Evolutionary conservation across 2,329 filamentous ascomycete genomes (phyloP), one percentile per base, ranked within the genome.

Genomic region (Sporothrix schenckii): DNA sequence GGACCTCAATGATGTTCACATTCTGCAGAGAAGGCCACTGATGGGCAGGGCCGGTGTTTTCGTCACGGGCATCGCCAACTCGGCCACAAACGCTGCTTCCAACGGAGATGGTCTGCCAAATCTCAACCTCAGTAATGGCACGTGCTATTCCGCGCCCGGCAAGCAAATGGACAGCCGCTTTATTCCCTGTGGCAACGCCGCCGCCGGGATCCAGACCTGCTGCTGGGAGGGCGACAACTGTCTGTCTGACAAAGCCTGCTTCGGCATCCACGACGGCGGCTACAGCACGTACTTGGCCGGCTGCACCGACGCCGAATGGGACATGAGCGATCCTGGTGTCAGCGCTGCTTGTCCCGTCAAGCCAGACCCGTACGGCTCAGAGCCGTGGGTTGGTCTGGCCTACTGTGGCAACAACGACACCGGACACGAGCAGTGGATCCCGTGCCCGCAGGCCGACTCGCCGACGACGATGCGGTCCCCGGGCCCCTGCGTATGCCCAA

Each of bases 201-300:
- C 69, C 27, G 49, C 70, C 13, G 56, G 56, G 3, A 47, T 50
- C 21, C 54, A 72, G 63, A 49, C 71, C 3, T 75, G 74, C 69
- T 75, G 74, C 71, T 71, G 72, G 69, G 47, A 61, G 4, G 73
- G 73, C 54, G 74, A 75, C 69, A 52, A 49, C n/a, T 75, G 74
- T 44, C 72, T 75, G 4, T 61, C 21, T 4, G 61, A 72, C 66
- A 27, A 54, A 14, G 74, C 74, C 66, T 75, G 74, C 70, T 74
- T 66, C 47, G 74, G 73, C 50, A 39, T 72, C 34, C 73, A 76
- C 44, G 74, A 72, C 50, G 76, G 74, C 70, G 79, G 73, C 72
- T 77, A 76, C n/a, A 70, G 76, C 21, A 82, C 80, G 2, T 82
- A 81, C 50, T 74, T 79, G 19, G 76, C 79, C 3, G 80, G 79